Base-by-base conservation (phyloP, 1,284 basidiomycete genomes). In the Sporisorium scitamineum region DNA sequence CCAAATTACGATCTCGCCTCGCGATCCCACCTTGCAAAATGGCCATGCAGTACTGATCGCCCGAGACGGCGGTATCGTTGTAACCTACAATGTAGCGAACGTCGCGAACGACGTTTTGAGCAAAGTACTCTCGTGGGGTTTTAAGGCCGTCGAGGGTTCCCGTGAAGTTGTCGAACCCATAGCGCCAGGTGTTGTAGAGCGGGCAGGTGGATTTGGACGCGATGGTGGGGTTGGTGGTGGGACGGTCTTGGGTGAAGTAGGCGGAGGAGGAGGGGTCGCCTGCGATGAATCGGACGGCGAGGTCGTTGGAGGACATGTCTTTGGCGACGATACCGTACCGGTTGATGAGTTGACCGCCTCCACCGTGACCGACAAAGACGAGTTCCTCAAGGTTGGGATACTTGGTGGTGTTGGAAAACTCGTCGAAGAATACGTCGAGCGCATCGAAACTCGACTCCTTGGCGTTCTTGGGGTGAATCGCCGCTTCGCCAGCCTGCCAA, bases 41-140 rank as follows among this genome's bases (percentile, higher is more conserved):
- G 5, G 83, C 84, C 82, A 83, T 83, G 59, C 84, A 84, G 65
- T 79, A 78, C 51, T 81, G 79, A 51, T 85, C 84, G 18, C 84
- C 84, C 44, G 27, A 62, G 2, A 50, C 39, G 0, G 52, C 47
- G 0, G 70, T 72, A 59, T 85, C 84, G 51, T 82, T 51, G 50
- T 76, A 64, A 0, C 82, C 83, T 14, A 85, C 75, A 34, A 85
- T 68, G 69, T 78, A 79, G 34, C 84, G 62, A 0, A 85, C 78
- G 54, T 85, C 84, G 13, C 84, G 74, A 5, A 24, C 53, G 34
- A 81, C 62, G 59, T 78, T 82, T 29, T 75, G 72, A 0, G 54
- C 55, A 55, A 84, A 85, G 54, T 84, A 84, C 45, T 76, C 55
- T 18, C 71, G 42, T 0, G 81, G 79, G 9, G 59, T 61, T 47